Evolutionary conservation across 345 rosid genomes (phyloP).

Genomic region (Hibiscus mutabilis): DNA sequence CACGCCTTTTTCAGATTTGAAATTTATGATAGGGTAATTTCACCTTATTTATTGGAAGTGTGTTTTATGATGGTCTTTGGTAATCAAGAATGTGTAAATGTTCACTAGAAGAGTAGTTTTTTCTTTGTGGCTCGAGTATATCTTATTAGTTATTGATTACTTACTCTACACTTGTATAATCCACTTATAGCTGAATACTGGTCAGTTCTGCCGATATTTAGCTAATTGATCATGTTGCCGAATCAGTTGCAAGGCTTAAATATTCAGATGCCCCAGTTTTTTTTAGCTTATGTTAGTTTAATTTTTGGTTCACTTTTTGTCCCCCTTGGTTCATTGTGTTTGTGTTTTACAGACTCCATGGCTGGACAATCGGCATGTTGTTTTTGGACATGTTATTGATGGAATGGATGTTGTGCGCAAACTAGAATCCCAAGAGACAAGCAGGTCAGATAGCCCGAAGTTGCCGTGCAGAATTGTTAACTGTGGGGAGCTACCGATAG

Average conservation of each 20-base stretch:
- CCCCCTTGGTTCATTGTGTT: background rate
- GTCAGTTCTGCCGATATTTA: background rate
- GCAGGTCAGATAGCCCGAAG: conserved; percentile 58
- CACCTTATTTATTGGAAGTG: background rate
- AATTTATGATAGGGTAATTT: background rate
- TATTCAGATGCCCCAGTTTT: background rate
- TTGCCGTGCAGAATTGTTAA: conserved; percentile 67
- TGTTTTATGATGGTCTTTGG: background rate
- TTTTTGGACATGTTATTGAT: conserved; percentile 71
- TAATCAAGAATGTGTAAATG: background rate
- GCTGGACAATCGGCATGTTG: conserved; percentile 91
- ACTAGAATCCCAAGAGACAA: conserved; percentile 73
- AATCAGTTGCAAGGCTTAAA: background rate
- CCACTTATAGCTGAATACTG: background rate
- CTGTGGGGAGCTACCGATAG: conserved; percentile 71
- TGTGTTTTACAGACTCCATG: conserved; percentile 52
- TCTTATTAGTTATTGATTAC: background rate
- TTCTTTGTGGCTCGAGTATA: background rate
- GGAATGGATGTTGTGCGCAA: conserved; percentile 67
- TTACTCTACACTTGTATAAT: no score
- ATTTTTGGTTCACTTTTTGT: background rate
- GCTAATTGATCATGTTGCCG: background rate
- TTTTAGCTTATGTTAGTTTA: background rate
- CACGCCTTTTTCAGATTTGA: background rate
- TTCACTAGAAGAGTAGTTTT: background rate